These are phyloP conservation scores for Beauveria sp. DNA, from an alignment of 2,329 filamentous ascomycete genomes.

Conservation along the genomic window DNA sequence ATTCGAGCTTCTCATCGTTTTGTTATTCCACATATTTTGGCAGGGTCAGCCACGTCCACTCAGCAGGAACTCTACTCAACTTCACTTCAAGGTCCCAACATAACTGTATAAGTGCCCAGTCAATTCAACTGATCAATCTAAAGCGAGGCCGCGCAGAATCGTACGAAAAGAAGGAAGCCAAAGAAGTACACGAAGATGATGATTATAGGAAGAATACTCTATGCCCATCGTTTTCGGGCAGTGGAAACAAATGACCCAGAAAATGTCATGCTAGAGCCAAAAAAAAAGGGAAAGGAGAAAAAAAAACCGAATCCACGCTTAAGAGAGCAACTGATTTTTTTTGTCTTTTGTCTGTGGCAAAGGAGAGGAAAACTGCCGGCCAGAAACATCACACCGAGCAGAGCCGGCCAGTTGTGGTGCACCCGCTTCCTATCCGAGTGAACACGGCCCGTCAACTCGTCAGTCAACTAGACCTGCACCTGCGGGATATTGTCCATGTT, in stretches of 20 bases:
- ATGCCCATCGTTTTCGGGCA: background rate
- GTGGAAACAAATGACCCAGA: background rate
- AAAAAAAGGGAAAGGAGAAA: background rate
- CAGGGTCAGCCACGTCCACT: background rate
- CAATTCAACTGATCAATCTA: constrained; percentile 1
- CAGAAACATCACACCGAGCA: background rate
- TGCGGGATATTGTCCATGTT: constrained; percentile 63
- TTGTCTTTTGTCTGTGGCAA: background rate
- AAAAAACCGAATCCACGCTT: background rate
- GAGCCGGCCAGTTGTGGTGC: background rate
- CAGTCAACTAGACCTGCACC: constrained; percentile 23
- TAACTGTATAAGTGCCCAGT: background rate
- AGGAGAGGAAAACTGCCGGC: background rate
- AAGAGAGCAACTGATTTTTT: background rate
- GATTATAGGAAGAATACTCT: background rate
- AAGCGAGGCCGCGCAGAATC: background rate
- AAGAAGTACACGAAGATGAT: background rate
- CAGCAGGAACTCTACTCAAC: background rate
- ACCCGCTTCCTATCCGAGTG: background rate
- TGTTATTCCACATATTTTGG: too few relatives aligned
- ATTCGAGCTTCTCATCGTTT: too few relatives aligned
- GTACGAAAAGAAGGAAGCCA: background rate
- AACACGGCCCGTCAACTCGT: background rate
- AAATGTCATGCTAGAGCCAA: background rate
- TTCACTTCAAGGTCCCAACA: background rate